Evolutionary conservation across 352 stramenopile genomes (phyloP), one percentile per base, ranked within the genome.

Genomic region (Globisporangium parvum): DNA sequence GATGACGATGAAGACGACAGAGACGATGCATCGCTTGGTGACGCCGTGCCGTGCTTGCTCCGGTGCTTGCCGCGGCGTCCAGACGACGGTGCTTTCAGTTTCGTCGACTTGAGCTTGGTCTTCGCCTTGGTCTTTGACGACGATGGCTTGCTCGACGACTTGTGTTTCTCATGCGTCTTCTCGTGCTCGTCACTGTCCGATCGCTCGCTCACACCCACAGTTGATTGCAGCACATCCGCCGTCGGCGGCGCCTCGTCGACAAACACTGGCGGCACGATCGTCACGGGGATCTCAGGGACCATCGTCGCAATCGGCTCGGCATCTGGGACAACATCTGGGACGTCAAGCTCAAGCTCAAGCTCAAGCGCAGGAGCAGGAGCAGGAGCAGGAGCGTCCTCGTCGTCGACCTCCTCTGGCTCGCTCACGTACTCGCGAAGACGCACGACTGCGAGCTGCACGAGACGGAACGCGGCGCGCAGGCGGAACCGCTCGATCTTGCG

Each of bases 401-500:
- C 41, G 41, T 47, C 18, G 20, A 47, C 41, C 6, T 50, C 20
- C 21, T 62, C 48, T 6, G 17, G 21, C 2, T 62, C 48, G 26
- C 49, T 51, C 6, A 41, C 41, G 28, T 45, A 41, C 31, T 50
- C 49, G 44, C 42, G 31, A 8, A 52, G 28, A 2, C 31, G 48
- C 21, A 31, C 35, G 42, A 52, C 37, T 8, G 56, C 56, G 20
- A 56, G 48, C 42, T 28, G 41, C 50, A 84, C 67, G 51, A 64
- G 72, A 10, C 28, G 24, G 46, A 84, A 84, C 26, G 70, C 67
- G 3, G 53, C 28, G 23, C 44, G 45, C 35, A 81, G 46, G 14
- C 57, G 74, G 49, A 81, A 84, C 28, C 46, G 59, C 3, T 63
- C 55, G 9, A 78, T 33, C 15, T 69, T 69, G 18, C 47, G 58